Evolutionary conservation across 192 early-diverging fungal species (phyloP).

Genomic region (Rhizophlyctis rosea): DNA sequence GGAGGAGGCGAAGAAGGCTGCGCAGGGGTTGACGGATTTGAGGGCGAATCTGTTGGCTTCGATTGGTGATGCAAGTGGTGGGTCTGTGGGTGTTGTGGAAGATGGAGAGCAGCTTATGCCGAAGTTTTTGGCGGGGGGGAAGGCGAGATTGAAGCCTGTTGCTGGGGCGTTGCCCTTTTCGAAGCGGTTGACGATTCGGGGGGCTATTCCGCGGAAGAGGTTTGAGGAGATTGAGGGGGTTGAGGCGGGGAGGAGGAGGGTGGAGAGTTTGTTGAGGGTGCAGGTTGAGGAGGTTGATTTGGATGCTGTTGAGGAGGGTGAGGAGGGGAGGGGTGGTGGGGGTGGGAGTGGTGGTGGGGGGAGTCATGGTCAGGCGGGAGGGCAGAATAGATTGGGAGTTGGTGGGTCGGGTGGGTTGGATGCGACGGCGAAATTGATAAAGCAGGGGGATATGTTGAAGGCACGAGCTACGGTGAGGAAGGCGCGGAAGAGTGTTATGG

Average conservation of each 20-base stretch:
- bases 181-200: conserved; percentile 15
- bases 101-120: conserved; percentile 2
- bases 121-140: not conserved
- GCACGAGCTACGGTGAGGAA: conserved; percentile 15
- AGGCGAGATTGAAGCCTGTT: conserved; percentile 18
- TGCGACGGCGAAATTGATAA: conserved; percentile 11
- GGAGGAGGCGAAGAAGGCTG: conserved; percentile 13
- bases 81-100: conserved; percentile 4
- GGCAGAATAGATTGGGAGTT: too few relatives aligned
- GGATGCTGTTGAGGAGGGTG: too few relatives aligned
- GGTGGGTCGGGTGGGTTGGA: conserved; percentile 6
- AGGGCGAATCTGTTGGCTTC: not conserved
- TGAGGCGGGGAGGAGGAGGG: too few relatives aligned
- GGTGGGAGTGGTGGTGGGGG: too few relatives aligned
- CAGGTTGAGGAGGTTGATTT: too few relatives aligned
- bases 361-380: too few relatives aligned
- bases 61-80: not conserved
- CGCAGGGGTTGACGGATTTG: not conserved
- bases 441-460: conserved; percentile 13
- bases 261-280: too few relatives aligned
- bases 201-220: not conserved
- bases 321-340: too few relatives aligned
- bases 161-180: conserved; percentile 18
- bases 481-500: too few relatives aligned
- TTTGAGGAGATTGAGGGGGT: not conserved